phyloP scores from a whole-genome alignment of 768 basidiomycete species.

The Russula vinacea region DNA sequence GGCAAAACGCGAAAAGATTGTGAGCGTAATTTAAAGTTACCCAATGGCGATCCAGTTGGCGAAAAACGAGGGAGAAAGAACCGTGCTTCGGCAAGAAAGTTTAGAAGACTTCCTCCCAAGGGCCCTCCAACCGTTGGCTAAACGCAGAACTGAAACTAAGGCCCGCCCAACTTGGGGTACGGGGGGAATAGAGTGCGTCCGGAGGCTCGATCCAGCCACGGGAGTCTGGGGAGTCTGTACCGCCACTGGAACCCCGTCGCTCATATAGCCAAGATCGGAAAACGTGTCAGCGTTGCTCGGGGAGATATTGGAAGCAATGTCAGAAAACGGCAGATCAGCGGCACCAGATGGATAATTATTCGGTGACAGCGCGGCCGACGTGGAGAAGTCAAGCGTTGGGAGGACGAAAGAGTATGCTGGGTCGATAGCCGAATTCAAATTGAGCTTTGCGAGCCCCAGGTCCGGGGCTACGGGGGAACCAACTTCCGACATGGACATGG shows the following conservation, averaged over 20 bases:
- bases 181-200: constrained; percentile 18
- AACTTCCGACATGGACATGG: constrained; percentile 34
- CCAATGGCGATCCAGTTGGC: not conserved
- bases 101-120: constrained; percentile 33
- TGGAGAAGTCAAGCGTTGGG: constrained; percentile 74
- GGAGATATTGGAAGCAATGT: constrained; percentile 13
- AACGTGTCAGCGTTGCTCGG: constrained; percentile 9
- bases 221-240: constrained; percentile 32
- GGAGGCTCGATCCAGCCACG: constrained; percentile 23
- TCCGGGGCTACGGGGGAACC: constrained; percentile 13
- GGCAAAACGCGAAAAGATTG: constrained; percentile 2
- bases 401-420: constrained; percentile 67
- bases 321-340: constrained; percentile 15
- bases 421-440: constrained; percentile 40
- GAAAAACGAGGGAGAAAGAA: too few species aligned
- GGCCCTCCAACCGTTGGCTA: constrained; percentile 32
- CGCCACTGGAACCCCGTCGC: constrained; percentile 21
- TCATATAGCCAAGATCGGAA: constrained; percentile 9
- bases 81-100: not conserved
- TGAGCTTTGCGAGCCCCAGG: constrained; percentile 15
- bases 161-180: constrained; percentile 33
- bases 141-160: constrained; percentile 45
- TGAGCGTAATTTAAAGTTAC: not conserved
- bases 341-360: constrained; percentile 21
- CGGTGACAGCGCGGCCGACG: constrained; percentile 40